These are phyloP conservation scores for Colletotrichum siamense DNA, from an alignment of 2,329 filamentous ascomycete species.

Conservation along the genomic window DNA sequence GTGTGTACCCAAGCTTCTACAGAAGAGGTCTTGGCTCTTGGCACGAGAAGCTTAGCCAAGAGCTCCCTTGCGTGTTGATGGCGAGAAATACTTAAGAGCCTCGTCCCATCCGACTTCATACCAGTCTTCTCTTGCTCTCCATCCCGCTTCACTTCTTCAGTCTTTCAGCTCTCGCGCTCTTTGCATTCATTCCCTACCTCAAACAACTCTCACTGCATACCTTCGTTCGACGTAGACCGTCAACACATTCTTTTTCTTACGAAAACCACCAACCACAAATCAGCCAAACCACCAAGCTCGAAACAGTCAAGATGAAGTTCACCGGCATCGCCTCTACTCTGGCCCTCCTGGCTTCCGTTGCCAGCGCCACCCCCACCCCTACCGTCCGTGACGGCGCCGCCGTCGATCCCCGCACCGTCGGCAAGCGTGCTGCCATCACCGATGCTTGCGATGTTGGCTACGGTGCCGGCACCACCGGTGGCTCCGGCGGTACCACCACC, in stretches of 20 bases:
- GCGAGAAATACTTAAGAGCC: constrained; percentile 7
- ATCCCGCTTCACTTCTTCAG: constrained; percentile 21
- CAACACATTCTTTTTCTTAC: constrained; percentile 7
- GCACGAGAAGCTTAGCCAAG: constrained; percentile 17
- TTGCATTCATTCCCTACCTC: constrained; percentile 16
- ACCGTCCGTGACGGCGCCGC: constrained; percentile 30
- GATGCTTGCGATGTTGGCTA: constrained; percentile 41
- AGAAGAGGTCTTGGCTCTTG: constrained; percentile 10
- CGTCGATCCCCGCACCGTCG: constrained; percentile 23
- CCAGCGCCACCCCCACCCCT: constrained; percentile 34
- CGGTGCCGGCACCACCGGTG: constrained; percentile 53
- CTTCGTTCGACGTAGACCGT: constrained; percentile 23
- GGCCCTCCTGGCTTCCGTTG: constrained; percentile 33
- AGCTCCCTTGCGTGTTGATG: background rate
- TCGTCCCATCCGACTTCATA: background rate
- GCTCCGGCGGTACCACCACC: constrained; percentile 52
- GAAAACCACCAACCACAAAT: background rate
- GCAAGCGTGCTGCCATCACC: constrained; percentile 40
- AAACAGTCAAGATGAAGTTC: constrained; percentile 35
- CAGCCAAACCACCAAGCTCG: background rate
- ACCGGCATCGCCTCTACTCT: constrained; percentile 28
- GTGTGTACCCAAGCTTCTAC: background rate
- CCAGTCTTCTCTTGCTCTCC: background rate
- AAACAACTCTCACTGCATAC: constrained; percentile 2
- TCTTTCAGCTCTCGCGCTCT: constrained; percentile 13